phyloP scores from a whole-genome alignment of 2,329 filamentous ascomycete species.

The Nannizziopsis barbatae region DNA sequence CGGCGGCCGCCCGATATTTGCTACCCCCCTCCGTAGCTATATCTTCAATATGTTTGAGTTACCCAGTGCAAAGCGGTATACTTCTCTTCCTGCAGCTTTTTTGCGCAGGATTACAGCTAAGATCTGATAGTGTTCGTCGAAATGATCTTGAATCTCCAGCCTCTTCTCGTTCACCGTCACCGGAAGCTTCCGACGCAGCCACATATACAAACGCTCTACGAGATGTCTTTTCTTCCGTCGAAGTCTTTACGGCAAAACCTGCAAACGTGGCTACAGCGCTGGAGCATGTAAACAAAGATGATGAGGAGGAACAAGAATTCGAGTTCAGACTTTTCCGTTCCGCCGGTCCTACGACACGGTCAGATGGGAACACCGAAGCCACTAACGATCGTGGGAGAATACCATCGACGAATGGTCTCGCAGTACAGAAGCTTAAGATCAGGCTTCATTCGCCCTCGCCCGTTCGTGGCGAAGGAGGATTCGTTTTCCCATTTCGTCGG shows the following conservation, averaged over 20 bases:
- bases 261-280: neutral
- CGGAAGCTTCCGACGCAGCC: slow-evolving; percentile 9
- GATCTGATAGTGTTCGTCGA: slow-evolving; percentile 14
- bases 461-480: slow-evolving; percentile 25
- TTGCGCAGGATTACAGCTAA: neutral
- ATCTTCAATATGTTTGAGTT: slow-evolving; percentile 9
- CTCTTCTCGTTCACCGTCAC: slow-evolving; percentile 14
- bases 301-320: slow-evolving; percentile 34
- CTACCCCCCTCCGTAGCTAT: neutral
- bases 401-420: neutral
- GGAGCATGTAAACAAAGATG: slow-evolving; percentile 14
- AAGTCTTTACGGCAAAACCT: slow-evolving; percentile 8
- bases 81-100: no score
- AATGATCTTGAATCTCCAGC: slow-evolving; percentile 13
- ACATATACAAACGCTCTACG: slow-evolving; percentile 12
- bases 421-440: slow-evolving; percentile 30
- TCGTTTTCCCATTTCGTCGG: slow-evolving; percentile 32
- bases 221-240: slow-evolving; percentile 12
- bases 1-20: no score
- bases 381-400: neutral
- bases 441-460: slow-evolving; percentile 30
- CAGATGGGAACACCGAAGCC: neutral
- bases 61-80: slow-evolving; percentile 13
- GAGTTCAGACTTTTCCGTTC: slow-evolving; percentile 35
- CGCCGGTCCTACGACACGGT: neutral